These are phyloP conservation scores for Colletotrichum sp. DNA, from an alignment of 2,329 filamentous ascomycete genomes.

Conservation along the genomic window DNA sequence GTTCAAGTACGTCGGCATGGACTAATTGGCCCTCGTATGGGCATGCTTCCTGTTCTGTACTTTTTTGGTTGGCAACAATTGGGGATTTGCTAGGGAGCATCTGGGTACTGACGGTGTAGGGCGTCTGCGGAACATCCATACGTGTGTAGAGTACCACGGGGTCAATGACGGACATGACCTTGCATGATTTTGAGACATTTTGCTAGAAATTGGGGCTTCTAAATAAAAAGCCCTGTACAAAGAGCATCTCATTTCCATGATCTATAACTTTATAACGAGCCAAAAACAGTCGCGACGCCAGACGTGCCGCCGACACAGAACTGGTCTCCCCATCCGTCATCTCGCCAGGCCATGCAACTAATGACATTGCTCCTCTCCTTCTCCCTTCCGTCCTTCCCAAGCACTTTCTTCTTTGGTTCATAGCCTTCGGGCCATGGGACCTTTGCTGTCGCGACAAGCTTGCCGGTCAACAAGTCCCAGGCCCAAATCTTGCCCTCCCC, in stretches of 20 bases:
- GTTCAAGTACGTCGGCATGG: slow-evolving; percentile 93
- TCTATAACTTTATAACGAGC: slow-evolving; percentile 30
- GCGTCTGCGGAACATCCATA: slow-evolving; percentile 19
- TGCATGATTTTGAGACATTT: slow-evolving; percentile 19
- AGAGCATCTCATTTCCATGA: not conserved
- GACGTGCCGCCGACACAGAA: slow-evolving; percentile 71
- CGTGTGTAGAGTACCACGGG: slow-evolving; percentile 16
- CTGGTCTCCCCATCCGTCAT: slow-evolving; percentile 66
- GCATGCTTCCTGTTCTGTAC: slow-evolving; percentile 6
- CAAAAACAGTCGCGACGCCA: slow-evolving; percentile 69
- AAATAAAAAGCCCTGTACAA: not conserved
- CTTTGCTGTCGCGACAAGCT: slow-evolving; percentile 65
- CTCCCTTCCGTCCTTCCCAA: slow-evolving; percentile 65
- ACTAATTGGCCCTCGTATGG: slow-evolving; percentile 45
- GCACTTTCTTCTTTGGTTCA: slow-evolving; percentile 53
- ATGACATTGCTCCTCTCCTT: slow-evolving; percentile 65
- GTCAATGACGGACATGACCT: slow-evolving; percentile 19
- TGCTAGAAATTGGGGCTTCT: not conserved
- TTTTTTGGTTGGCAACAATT: slow-evolving; percentile 18
- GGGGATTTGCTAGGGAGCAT: slow-evolving; percentile 11
- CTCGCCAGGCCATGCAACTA: slow-evolving; percentile 67
- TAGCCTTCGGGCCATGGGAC: slow-evolving; percentile 60
- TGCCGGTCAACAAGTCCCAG: slow-evolving; percentile 84
- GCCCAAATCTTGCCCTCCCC: slow-evolving; percentile 70
- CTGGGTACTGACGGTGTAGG: slow-evolving; percentile 19